Evolutionary conservation across 345 rosid genomes (phyloP), one percentile per base, ranked within the genome.

Genomic region (Pugionium cornutum): DNA sequence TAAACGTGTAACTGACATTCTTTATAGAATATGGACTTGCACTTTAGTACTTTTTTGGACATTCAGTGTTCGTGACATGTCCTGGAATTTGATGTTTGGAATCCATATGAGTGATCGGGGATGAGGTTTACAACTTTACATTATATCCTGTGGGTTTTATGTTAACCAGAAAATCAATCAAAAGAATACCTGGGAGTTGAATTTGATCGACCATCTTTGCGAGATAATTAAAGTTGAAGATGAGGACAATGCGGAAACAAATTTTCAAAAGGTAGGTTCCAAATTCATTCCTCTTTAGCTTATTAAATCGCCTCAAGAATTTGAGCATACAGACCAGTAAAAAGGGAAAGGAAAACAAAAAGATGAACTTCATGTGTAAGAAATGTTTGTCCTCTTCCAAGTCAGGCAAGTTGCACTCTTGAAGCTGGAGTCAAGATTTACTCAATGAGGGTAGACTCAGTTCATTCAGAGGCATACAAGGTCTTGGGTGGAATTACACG

Each of bases 401-500:
- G 75, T 35, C 73, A 92, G 97, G 98, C 97, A 25, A 89, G 97
- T 78, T 92, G 97, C 79, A 89, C 96, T 5, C 79, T 92, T 76
- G 98, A 92, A 82, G 97, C 98, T 63, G 97, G 98, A 44, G 94
- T 92, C 54, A 89, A 89, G 81, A 92, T 92, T 46, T 92, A 92
- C 77, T 86, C 97, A 0, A 58, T 89, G 69, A 78, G 98, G 73
- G 97, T 89, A 66, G 96, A 92, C 81, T 89, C 97, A 0, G 86
- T 83, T 75, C 97, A 89, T 79, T 89, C 98, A 40, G 96, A 89
- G 59, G 96, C 97, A 28, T 92, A 89, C 78, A 89, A 86, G 82
- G 98, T 92, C 72, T 89, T 92, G 41, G 94, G 98, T 59, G 97
- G 97, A 33, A 86, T 92, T 67, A 89, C 79, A 60, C 81, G 97